A percentile compares a stretch with the other conserved stretches of the same genome.
Conservation (phyloP, 768 basidiomycete species). For the Cubamyces lactineus region DNA sequence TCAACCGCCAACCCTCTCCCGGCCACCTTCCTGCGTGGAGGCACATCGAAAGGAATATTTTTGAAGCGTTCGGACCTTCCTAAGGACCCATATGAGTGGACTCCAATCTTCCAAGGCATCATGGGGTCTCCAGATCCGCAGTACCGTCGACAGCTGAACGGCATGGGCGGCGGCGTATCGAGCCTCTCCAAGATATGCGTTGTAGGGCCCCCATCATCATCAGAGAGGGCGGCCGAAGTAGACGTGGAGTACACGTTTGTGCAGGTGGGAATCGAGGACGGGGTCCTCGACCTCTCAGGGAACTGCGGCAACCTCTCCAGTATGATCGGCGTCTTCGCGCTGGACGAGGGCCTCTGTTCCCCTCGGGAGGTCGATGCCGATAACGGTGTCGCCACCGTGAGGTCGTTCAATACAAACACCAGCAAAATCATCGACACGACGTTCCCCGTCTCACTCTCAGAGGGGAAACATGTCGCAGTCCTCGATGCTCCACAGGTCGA, state of each 20-base stretch:
- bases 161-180: constrained; percentile 80
- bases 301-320: constrained; percentile 79
- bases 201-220: constrained; percentile 52
- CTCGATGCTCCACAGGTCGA: constrained; percentile 52
- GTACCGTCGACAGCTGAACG: constrained; percentile 72
- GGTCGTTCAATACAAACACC: constrained; percentile 74
- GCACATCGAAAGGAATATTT: constrained; percentile 80
- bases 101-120: constrained; percentile 63
- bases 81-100: constrained; percentile 52
- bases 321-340: constrained; percentile 73
- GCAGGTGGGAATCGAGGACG: constrained; percentile 57
- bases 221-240: constrained; percentile 46
- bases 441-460: constrained; percentile 51
- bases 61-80: constrained; percentile 59
- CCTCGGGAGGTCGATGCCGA: constrained; percentile 21
- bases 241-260: constrained; percentile 76
- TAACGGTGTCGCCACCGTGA: constrained; percentile 46
- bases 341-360: constrained; percentile 62
- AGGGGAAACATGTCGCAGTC: constrained; percentile 35
- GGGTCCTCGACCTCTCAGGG: constrained; percentile 64
- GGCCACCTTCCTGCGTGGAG: constrained; percentile 64
- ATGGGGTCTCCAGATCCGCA: constrained; percentile 84
- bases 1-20: constrained; percentile 37
- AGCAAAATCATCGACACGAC: constrained; percentile 69
- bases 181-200: constrained; percentile 77